A percentile compares a stretch with the other conserved stretches of the same genome.
Conservation (phyloP, 495 filamentous ascomycete species). For the Hypoxylon fuscum region DNA sequence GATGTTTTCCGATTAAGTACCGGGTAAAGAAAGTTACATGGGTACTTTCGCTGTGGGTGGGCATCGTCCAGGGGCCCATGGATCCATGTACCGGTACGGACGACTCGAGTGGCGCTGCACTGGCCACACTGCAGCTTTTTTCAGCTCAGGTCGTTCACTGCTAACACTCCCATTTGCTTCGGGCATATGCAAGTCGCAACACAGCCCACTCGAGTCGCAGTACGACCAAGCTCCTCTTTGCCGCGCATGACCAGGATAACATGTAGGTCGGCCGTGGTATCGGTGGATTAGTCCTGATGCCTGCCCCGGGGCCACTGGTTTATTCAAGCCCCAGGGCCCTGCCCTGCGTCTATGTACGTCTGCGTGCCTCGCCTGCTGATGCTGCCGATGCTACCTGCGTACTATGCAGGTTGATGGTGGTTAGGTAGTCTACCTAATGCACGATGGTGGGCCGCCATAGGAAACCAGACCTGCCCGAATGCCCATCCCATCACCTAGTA, state of each 20-base stretch:
- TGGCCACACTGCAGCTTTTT: slow-evolving; percentile 55
- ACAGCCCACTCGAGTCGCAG: slow-evolving; percentile 48
- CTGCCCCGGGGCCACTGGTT: slow-evolving; percentile 8
- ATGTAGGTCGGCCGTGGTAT: slow-evolving; percentile 35
- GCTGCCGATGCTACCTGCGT: background rate
- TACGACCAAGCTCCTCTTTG: slow-evolving; percentile 35
- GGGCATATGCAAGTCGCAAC: slow-evolving; percentile 57
- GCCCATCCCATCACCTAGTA: slow-evolving; percentile 18
- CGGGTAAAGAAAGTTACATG: slow-evolving; percentile 9
- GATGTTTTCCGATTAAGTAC: slow-evolving; percentile 24
- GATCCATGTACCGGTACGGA: slow-evolving; percentile 34
- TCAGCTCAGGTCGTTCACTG: slow-evolving; percentile 54
- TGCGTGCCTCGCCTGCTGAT: slow-evolving; percentile 34
- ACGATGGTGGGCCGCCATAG: slow-evolving; percentile 40
- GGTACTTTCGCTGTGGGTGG: slow-evolving; percentile 12
- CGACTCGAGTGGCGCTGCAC: slow-evolving; percentile 50
- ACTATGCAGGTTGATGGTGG: slow-evolving; percentile 13
- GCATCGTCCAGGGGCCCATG: slow-evolving; percentile 10
- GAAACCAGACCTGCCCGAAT: slow-evolving; percentile 31
- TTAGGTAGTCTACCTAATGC: slow-evolving; percentile 41
- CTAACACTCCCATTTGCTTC: slow-evolving; percentile 48
- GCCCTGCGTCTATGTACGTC: slow-evolving; percentile 10
- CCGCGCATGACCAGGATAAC: slow-evolving; percentile 43
- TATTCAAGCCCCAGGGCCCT: slow-evolving; percentile 4
- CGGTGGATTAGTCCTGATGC: slow-evolving; percentile 37